Evolutionary conservation across 441 rosid species (phyloP).

Genomic region (Hypseocharis bilobata): DNA sequence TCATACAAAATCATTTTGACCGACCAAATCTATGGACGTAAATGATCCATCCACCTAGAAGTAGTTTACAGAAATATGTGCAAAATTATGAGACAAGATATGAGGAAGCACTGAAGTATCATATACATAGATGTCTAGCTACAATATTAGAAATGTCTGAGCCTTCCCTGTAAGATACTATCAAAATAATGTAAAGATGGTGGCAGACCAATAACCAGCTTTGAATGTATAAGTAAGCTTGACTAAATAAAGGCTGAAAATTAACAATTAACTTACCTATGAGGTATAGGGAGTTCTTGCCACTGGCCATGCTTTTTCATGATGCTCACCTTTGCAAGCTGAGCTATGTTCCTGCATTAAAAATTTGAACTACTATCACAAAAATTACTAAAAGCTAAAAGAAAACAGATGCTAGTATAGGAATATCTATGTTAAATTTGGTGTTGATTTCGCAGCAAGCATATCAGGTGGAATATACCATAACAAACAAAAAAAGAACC

Average conservation of each 20-base stretch:
- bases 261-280: slow-evolving; percentile 34
- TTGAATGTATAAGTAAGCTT: neutral
- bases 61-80: no score
- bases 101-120: neutral
- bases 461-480: neutral
- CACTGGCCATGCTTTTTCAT: slow-evolving; percentile 54
- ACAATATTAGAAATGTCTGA: neutral
- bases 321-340: slow-evolving; percentile 60
- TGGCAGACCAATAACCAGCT: no score
- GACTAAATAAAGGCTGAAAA: neutral
- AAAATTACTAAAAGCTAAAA: neutral
- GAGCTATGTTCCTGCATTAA: slow-evolving; percentile 59
- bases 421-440: no score
- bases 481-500: no score
- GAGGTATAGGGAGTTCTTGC: slow-evolving; percentile 59
- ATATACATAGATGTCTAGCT: neutral
- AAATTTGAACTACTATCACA: neutral
- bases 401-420: neutral
- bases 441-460: no score
- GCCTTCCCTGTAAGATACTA: neutral
- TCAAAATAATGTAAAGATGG: no score
- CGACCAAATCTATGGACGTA: no score
- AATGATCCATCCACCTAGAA: no score
- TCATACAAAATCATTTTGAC: neutral
- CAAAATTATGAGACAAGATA: no score